Base-by-base conservation (phyloP, 2,329 filamentous ascomycete species). In the Pleomassaria siparia region DNA sequence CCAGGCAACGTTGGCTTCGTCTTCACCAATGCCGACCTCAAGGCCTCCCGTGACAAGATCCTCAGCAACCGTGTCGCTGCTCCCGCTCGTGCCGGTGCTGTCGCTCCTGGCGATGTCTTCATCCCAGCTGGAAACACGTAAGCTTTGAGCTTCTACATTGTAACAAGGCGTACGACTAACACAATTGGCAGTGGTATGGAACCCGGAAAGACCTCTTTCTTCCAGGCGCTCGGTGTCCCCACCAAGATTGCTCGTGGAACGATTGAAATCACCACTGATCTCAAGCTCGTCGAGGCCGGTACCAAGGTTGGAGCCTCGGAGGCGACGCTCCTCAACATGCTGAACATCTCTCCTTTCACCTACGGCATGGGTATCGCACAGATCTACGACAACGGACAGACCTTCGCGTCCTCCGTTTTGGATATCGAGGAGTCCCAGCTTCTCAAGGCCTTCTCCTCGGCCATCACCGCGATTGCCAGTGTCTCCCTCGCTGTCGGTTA, bases 201-300 rank as follows among this genome's bases (percentile, higher is more conserved):
- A 80, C 95, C 94, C 75, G 95, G 95, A 79, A 99, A 99, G 89
- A 99, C 94, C 73, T 97, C 94, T 75, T 99, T 99, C 91, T 99
- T 99, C 91, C 94, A 99, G 87, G 94, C 94, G 72, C 94, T 99
- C 79, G 92, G 92, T 90, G 91, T 99, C 75, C 94, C 94, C 74
- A 99, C 94, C 85, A 99, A 99, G 91, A 99, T 99, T 81, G 94
- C 94, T 75, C 94, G 94, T 95, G 95, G 94, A 95, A 99, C 94
- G 80, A 99, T 99, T 80, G 94, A 99, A 89, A 99, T 99, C 74
- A 96, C 91, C 59, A 82, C 86, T 70, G 94, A 99, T 74, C 83
- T 99, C 70, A 97, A 96, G 89, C 89, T 99, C 76, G 88, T 97
- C 72, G 91, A 96, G 83, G 84, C 89, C 61, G 86, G 86, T 66